Evolutionary conservation across 2,329 filamentous ascomycete species (phyloP).

Genomic region (Venturia oleaginea): DNA sequence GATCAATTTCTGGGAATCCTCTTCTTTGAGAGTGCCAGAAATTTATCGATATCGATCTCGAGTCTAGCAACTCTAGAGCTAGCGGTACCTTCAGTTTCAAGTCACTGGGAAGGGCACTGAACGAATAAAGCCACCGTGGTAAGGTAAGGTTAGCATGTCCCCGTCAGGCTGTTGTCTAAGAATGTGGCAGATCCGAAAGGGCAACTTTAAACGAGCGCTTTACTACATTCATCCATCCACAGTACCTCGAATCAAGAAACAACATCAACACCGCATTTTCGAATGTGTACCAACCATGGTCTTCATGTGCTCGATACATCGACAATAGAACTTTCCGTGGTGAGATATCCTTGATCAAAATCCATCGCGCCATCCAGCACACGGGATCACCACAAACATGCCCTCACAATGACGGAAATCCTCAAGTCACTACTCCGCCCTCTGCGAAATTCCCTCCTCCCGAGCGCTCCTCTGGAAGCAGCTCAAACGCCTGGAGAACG

Average conservation of each 20-base stretch:
- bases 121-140: no score
- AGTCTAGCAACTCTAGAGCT: no score
- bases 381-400: background rate
- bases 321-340: background rate
- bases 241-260: background rate
- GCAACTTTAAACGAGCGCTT: background rate
- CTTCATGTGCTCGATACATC: background rate
- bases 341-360: background rate
- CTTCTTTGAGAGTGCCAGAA: no score
- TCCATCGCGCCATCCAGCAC: background rate
- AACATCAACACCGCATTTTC: background rate
- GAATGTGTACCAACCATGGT: background rate
- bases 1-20: no score
- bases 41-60: no score
- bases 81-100: no score
- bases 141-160: no score
- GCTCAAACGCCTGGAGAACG: background rate
- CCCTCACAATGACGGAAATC: background rate
- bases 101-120: no score
- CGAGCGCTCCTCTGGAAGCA: background rate
- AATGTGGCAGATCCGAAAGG: background rate
- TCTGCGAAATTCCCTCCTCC: background rate
- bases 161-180: no score
- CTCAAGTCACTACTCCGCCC: background rate
- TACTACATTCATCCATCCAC: background rate